Base-by-base conservation (phyloP, 2,329 filamentous ascomycete species). In the Alternaria burnsii region DNA sequence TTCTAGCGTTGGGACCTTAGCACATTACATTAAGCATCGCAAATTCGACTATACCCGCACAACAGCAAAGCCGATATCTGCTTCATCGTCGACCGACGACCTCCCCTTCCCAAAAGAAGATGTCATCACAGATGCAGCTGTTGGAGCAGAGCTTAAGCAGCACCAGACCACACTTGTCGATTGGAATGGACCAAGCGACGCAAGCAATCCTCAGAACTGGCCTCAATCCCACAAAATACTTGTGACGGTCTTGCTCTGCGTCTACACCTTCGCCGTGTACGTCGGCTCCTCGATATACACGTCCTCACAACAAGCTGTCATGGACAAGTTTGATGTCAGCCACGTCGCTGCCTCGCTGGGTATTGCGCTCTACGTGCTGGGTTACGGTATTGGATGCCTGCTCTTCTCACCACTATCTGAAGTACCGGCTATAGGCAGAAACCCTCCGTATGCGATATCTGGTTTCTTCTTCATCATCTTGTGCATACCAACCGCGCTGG, bases 391-490 rank as follows among this genome's bases (percentile, higher is more conserved):
- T 10, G 89, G 88, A 0, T 88, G 88, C 2, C 76, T 91, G 40
- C 63, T 91, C 30, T 91, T 87, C 78, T 87, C 87, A 0, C 90
- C 89, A 0, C 76, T 92, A 32, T 85, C 82, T 47, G 89, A 92
- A 76, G 84, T 92, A 20, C 88, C 89, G 0, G 76, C 81, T 26
- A 83, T 91, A 42, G 89, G 90, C 5, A 83, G 89, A 16, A 91
- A 88, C 67, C 85, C 86, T 0, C 84, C 89, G 7, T 92, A 92
- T 73, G 84, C 89, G n/a, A 74, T 85, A 58, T 89, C 89, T 4
- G 88, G 91, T 78, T 84, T 85, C 60, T 77, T 91, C 14, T 92
- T 91, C 75, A 85, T 89, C 54, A 83, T 91, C 63, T 76, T 92
- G 16, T 88, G 84, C 16, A 84, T 92, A 34, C 88, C 89, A 0